Percentiles rank a stretch among this genome's conserved stretches.
phyloP scores from a whole-genome alignment of 192 early-diverging fungal species.

The Oehlia diaphana region DNA sequence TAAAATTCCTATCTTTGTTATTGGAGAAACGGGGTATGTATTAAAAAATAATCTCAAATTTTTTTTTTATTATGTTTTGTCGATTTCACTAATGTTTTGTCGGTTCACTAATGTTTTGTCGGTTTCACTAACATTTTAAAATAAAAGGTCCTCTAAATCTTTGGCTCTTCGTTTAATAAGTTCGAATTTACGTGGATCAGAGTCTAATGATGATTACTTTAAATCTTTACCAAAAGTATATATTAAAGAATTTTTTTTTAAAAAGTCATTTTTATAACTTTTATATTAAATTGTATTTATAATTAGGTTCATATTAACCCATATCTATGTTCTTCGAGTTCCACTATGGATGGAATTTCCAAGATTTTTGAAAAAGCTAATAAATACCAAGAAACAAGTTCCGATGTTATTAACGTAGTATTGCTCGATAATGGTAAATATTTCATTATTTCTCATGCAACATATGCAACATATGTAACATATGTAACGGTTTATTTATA shows the following conservation, averaged over 20 bases:
- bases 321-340: conserved; percentile 22
- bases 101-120: no score
- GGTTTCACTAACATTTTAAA: not conserved
- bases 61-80: not conserved
- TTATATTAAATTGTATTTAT: not conserved
- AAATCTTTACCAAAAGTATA: conserved; percentile 11
- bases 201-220: conserved; percentile 26
- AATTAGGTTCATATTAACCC: conserved; percentile 26
- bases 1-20: conserved; percentile 26
- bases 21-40: conserved; percentile 24
- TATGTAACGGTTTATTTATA: no score
- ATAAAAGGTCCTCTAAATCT: conserved; percentile 19
- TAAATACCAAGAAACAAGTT: conserved; percentile 17
- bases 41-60: no score
- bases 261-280: not conserved
- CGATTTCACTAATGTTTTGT: not conserved
- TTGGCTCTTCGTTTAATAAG: conserved; percentile 20
- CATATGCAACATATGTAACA: no score
- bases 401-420: conserved; percentile 22
- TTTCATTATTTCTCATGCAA: not conserved
- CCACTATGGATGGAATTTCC: conserved; percentile 17
- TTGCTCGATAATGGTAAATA: conserved; percentile 29
- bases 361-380: conserved; percentile 31
- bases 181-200: conserved; percentile 26
- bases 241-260: not conserved